Percentiles rank a stretch among this genome's conserved stretches.
Evolutionary conservation across 2,329 filamentous ascomycete species (phyloP).

Genomic region (Hymenoscyphus albidus): DNA sequence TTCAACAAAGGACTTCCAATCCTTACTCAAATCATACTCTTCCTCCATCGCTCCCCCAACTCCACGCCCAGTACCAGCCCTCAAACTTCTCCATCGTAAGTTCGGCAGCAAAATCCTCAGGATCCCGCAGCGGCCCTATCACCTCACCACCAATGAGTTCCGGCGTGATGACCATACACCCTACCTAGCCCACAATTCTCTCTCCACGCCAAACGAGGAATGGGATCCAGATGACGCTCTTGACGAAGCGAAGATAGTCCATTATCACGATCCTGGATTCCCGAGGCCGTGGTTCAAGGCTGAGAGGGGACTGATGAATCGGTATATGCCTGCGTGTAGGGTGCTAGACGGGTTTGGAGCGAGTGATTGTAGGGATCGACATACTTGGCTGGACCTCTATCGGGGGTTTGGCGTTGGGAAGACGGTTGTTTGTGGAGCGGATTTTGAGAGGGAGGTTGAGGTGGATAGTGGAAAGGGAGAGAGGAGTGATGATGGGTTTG

Average conservation of each 20-base stretch:
- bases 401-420: slow-evolving; percentile 26
- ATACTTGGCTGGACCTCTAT: slow-evolving; percentile 30
- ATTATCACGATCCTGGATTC: slow-evolving; percentile 59
- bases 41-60: slow-evolving; percentile 46
- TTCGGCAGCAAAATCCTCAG: background rate
- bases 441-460: slow-evolving; percentile 22
- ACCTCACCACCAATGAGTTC: slow-evolving; percentile 43
- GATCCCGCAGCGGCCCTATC: slow-evolving; percentile 51
- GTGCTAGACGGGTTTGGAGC: slow-evolving; percentile 31
- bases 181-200: slow-evolving; percentile 45
- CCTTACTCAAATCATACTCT: slow-evolving; percentile 42
- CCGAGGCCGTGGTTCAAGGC: slow-evolving; percentile 52
- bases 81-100: background rate
- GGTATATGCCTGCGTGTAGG: slow-evolving; percentile 30
- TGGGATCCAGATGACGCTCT: slow-evolving; percentile 52
- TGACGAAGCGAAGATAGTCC: slow-evolving; percentile 52
- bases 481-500: background rate
- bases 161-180: slow-evolving; percentile 45
- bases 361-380: slow-evolving; percentile 29
- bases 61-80: slow-evolving; percentile 28
- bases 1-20: slow-evolving; percentile 19
- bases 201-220: slow-evolving; percentile 34
- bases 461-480: background rate
- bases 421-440: slow-evolving; percentile 27
- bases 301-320: slow-evolving; percentile 28